phyloP scores from a whole-genome alignment of 371 early-diverging fungal genomes.

The Lichtheimia ramosa region DNA sequence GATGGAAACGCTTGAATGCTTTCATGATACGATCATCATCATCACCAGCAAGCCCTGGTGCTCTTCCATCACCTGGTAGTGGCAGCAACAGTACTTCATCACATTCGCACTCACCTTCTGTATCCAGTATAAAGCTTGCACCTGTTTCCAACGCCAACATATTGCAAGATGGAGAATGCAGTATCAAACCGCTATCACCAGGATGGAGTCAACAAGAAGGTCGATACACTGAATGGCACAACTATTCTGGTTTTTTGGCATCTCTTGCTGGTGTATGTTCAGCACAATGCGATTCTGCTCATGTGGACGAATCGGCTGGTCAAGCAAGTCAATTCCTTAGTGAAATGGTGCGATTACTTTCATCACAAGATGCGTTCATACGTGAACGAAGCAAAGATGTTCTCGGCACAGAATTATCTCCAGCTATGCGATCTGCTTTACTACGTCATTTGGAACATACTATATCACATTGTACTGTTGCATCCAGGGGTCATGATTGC shows the following conservation, averaged over 20 bases:
- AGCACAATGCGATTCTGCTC: too few relatives aligned
- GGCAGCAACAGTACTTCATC: neutral
- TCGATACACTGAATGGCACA: slow-evolving; percentile 54
- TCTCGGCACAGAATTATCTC: slow-evolving; percentile 79
- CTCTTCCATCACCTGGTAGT: neutral
- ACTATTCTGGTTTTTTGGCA: slow-evolving; percentile 68
- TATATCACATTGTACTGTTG: slow-evolving; percentile 67
- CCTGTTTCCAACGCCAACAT: neutral
- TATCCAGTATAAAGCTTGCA: too few relatives aligned
- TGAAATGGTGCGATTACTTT: slow-evolving; percentile 80
- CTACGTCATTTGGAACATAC: slow-evolving; percentile 67
- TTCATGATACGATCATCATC: neutral
- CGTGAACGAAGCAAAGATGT: slow-evolving; percentile 86
- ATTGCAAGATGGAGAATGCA: slow-evolving; percentile 6
- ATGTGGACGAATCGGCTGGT: too few relatives aligned
- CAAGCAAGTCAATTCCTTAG: slow-evolving; percentile 75
- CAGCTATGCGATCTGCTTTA: slow-evolving; percentile 74
- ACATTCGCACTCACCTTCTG: neutral
- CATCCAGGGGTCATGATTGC: slow-evolving; percentile 57
- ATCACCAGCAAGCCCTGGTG: neutral
- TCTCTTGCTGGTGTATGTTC: slow-evolving; percentile 64
- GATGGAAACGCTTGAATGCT: slow-evolving; percentile 58
- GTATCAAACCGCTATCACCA: neutral
- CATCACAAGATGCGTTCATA: slow-evolving; percentile 77
- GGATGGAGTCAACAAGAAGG: slow-evolving; percentile 3